Evolutionary conservation across 2,329 filamentous ascomycete species (phyloP), one percentile per base, ranked within the genome.

Genomic region (Chaetomium sp.): DNA sequence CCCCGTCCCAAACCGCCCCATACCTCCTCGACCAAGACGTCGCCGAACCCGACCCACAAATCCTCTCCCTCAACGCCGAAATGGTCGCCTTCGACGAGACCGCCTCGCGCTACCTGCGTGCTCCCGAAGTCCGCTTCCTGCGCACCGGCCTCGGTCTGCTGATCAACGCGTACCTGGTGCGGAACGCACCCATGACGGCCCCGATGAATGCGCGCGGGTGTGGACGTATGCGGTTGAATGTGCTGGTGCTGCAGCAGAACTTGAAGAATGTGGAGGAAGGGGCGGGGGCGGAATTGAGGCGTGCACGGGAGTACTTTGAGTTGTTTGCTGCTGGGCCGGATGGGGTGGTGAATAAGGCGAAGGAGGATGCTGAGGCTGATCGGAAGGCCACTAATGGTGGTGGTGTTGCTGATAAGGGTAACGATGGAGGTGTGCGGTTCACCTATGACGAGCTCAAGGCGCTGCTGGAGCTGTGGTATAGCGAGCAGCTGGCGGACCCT

Each of bases 231-330:
- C 87, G 91, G 69, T 82, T 97, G 66, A 96, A 99, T 69, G 90
- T 96, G 49, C 79, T 96, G 32, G 94, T 99, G 42, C 76, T 99
- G 51, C 92, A 97, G 72, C 94, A 99, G 69, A 96, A 96, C 66
- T 82, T 99, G 54, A 96, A 96, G 75, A 95, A 95, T 62, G 86
- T 99, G 52, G 90, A 94, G 70, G 77, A 81, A 1, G 56, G 52
- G 6, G 80, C 80, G 7, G 85, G 88, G 3, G 49, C 53, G 3
- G 78, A 81, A 55, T 75, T 92, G 34, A 76, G 77, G 4, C 75
- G 81, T 38, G 81, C 86, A 1, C 79, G 82, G 19, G 78, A 81
- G 56, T 92, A 87, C 72, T 91, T 85, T 66, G 78, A 79, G 19
- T 70, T 92, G 40, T 90, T 88, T 65, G 79, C 79, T 44, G 72